Base-by-base conservation (phyloP, 2,329 filamentous ascomycete genomes). In the Colletotrichum sp. region DNA sequence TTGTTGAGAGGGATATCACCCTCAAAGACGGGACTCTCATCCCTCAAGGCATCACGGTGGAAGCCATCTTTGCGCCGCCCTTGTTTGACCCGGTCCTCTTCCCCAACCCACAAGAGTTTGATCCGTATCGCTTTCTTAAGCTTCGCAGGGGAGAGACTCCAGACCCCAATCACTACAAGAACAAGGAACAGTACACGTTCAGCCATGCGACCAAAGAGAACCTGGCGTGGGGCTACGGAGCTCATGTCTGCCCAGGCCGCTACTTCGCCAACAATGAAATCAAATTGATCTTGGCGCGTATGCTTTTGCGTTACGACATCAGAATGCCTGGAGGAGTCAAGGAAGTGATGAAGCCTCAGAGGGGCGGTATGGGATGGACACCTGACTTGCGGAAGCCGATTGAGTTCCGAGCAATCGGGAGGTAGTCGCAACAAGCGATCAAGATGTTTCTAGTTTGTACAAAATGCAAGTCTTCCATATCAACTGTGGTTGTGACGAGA, bases 1-100 rank as follows among this genome's bases (percentile, higher is more conserved):
- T 87, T 74, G 87, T 89, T 7, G 82, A 87, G 52, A 85, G 86
- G 76, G 83, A 86, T 15, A 84, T 90, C 77, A 85, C 84, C 15
- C 86, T 77, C 19, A 67, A 65, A 15, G 75, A 74, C 4, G 75
- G 75, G 7, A 71, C 67, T 2, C 48, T 55, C 19, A 74, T 77
- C 22, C 71, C 75, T 6, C 65, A 66, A 12, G 71, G 75, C 6
- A 55, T 68, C 11, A 73, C 90, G 7, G 89, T 88, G 55, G 88
- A 89, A 78, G 69, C 69, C 8, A 66, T 71, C 3, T 71, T 71
- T 9, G 69, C 69, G 5, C 60, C 69, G 12, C 69, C 61, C 3
- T n/a, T 66, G 4, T 71, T 71, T 9, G 69, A 71, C 25, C 44
- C 69, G 3, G 25, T 34, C 8, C 25, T 71, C 22, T 71, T 71